A percentile compares a stretch with the other conserved stretches of the same genome.
These are phyloP conservation scores for Dendrobium huoshanense DNA, from an alignment of 106 monocot genomes.

Conservation along the genomic window DNA sequence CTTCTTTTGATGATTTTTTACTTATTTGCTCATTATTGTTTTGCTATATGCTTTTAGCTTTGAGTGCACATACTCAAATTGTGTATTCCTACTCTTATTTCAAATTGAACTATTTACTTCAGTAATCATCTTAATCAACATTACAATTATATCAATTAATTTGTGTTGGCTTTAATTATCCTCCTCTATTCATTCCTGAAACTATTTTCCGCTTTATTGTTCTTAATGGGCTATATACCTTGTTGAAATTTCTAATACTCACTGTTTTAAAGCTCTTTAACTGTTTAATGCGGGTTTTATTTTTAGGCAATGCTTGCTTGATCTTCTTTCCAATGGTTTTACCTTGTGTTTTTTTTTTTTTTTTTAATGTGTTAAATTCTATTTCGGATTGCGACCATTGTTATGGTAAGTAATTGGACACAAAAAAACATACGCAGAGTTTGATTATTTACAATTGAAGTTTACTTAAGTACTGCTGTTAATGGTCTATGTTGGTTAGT, in stretches of 20 bases:
- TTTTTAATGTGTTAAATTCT: too few relatives aligned
- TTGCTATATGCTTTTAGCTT: neutral
- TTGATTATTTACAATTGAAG: too few relatives aligned
- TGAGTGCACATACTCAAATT: neutral
- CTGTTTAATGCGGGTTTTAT: too few relatives aligned
- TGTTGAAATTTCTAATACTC: neutral
- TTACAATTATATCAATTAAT: neutral
- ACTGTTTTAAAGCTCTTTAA: too few relatives aligned
- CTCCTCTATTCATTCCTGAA: neutral
- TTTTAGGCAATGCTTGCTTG: neutral
- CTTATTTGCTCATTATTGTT: neutral
- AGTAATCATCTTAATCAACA: neutral
- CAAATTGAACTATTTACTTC: neutral
- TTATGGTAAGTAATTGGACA: too few relatives aligned
- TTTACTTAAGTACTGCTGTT: too few relatives aligned
- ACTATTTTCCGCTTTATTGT: neutral
- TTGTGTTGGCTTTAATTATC: neutral
- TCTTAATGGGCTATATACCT: neutral
- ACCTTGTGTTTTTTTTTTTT: neutral
- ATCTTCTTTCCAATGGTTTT: neutral
- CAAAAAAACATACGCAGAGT: too few relatives aligned
- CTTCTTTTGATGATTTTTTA: conserved; percentile 4
- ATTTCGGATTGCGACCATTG: too few relatives aligned
- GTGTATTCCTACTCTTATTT: neutral
- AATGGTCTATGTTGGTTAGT: too few relatives aligned